Percentiles rank a stretch among this genome's conserved stretches.
These are phyloP conservation scores for Solanum microdontum DNA, from an alignment of 257 asterid genomes.

Conservation along the genomic window DNA sequence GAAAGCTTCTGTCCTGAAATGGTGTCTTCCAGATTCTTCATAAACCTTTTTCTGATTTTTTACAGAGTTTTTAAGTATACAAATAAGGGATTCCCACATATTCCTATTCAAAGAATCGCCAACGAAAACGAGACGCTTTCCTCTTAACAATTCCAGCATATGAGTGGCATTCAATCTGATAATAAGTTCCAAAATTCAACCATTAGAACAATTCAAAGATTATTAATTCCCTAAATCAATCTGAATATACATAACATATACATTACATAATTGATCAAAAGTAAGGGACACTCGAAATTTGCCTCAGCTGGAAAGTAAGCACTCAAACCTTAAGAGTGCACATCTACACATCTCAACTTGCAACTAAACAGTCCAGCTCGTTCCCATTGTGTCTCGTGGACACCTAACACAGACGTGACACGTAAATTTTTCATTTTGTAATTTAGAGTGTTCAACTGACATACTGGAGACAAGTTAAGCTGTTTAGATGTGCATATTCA, in stretches of 20 bases:
- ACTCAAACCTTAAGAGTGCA: background rate
- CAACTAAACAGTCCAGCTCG: background rate
- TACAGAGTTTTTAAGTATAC: constrained; percentile 51
- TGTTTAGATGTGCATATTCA: background rate
- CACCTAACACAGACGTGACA: background rate
- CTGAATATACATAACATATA: background rate
- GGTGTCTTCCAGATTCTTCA: constrained; percentile 46
- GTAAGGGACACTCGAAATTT: background rate
- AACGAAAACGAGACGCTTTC: constrained; percentile 51
- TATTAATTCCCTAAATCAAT: background rate
- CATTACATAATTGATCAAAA: background rate
- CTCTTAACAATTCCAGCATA: constrained; percentile 60
- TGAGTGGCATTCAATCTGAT: constrained; percentile 45
- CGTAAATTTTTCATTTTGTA: background rate
- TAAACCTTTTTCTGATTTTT: constrained; percentile 47
- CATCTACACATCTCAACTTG: background rate
- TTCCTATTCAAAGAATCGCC: constrained; percentile 74
- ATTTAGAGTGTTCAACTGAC: background rate
- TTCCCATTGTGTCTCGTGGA: background rate
- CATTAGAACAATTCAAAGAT: background rate
- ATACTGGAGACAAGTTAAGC: background rate
- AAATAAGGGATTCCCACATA: constrained; percentile 82
- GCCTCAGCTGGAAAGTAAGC: background rate
- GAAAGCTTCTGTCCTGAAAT: constrained; percentile 47
- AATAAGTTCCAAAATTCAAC: background rate